Evolutionary conservation across 1,284 basidiomycete species (phyloP).

Genomic region (Cutaneotrichosporon sp.): DNA sequence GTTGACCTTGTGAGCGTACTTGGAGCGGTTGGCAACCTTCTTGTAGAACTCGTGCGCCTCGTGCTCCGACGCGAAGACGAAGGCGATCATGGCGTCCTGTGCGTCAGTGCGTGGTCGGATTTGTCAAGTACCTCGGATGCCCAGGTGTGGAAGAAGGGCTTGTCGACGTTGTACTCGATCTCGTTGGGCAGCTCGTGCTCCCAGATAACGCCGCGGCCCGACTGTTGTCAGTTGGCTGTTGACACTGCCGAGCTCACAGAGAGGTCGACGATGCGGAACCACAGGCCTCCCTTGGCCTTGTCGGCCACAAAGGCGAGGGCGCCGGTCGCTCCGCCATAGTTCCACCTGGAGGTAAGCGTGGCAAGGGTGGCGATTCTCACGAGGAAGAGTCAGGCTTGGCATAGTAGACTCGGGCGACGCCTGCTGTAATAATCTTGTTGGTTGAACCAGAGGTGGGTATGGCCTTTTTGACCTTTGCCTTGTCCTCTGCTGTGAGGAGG

Average conservation of each 20-base stretch:
- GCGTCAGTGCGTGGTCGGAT: constrained; percentile 51
- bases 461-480: constrained; percentile 69
- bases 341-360: constrained; percentile 62
- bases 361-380: constrained; percentile 18
- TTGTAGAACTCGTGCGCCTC: constrained; percentile 90
- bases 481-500: constrained; percentile 69
- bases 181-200: constrained; percentile 88
- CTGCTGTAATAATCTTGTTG: constrained; percentile 75
- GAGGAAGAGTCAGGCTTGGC: constrained; percentile 36
- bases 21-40: constrained; percentile 71
- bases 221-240: no score
- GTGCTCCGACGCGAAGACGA: constrained; percentile 84
- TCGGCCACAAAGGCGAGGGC: constrained; percentile 73
- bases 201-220: constrained; percentile 88
- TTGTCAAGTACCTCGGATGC: constrained; percentile 75
- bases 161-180: constrained; percentile 81
- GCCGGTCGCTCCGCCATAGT: constrained; percentile 81
- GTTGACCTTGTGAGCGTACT: constrained; percentile 59
- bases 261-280: constrained; percentile 78
- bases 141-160: constrained; percentile 93
- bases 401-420: constrained; percentile 82
- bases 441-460: constrained; percentile 57
- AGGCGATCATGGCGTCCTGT: constrained; percentile 62
- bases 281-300: constrained; percentile 62
- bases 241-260: no score